Evolutionary conservation across 805 yeast genomes (phyloP), one percentile per base, ranked within the genome.

Genomic region (Metschnikowia kofuensis): DNA sequence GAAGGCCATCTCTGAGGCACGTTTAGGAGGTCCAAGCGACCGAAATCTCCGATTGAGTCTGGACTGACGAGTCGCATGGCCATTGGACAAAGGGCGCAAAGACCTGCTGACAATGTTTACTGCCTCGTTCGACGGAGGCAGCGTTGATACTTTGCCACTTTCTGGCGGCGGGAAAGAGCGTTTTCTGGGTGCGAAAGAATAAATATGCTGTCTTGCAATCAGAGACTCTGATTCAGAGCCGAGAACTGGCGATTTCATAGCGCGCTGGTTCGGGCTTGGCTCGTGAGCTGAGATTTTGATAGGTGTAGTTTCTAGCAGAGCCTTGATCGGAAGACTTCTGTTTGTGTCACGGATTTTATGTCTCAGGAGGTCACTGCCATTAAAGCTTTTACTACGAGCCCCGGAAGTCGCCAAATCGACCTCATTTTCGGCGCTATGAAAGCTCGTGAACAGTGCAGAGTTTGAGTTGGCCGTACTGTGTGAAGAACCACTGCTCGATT

Each of bases 11-110:
- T 52, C 57, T 3, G 72, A 62, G 2, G 77, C 69, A 42, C 84
- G 60, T 53, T 76, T 71, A 1, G 83, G 83, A 10, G 82, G 82
- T 1, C 84, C 84, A 36, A 79, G 52, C 2, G 54, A 40, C 34
- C 43, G 44, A 44, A 72, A 69, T 32, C 77, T 63, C 49, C 76
- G 64, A 1, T 68, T 53, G 11, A 72, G 66, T 41, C 72, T 59
- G 31, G 67, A 58, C 47, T 62, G 66, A n/a, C 65, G 47, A 13
- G 63, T 53, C 35, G 55, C 9, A 12, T 32, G 30, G 9, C 26
- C 32, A 38, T 38, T 9, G 12, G 41, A 38, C 8, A 13, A 13
- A 13, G 32, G 32, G 6, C 32, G 32, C 13, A 12, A 21, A 30
- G 32, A 30, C 13, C 13, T 30, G 32, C 32, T 9, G 13, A 30